Base-by-base conservation (phyloP, 768 basidiomycete species). In the Cystofilobasidium capitatum region DNA sequence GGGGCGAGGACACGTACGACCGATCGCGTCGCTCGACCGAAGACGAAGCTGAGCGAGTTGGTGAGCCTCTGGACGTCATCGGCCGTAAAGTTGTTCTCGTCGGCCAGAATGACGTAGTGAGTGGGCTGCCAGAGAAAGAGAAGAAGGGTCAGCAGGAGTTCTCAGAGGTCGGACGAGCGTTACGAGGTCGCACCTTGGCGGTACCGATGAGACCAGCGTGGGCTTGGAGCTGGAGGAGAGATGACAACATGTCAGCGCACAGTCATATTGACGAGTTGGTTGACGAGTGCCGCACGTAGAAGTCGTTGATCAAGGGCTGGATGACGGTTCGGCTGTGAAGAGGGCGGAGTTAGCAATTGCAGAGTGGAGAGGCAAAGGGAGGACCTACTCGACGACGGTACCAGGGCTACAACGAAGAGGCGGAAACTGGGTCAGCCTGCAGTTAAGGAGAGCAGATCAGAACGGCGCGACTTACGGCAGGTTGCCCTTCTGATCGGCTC, bases 21-120 rank as follows among this genome's bases (percentile, higher is more conserved):
- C 51, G 88, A 86, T 72, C 88, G 86, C 3, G 88, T 92, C 0
- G 89, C 88, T 5, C 89, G 83, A 0, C 86, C 88, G 71, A 88
- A 92, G 17, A 88, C 79, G 73, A 89, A 90, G 71, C 84, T 84
- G 17, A 81, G 76, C 63, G 83, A 79, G 73, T 90, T 82, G 0
- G 87, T 84, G 1, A 88, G 86, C 68, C 84, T 80, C 73, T 91
- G 89, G 14, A 90, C 78, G 20, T 83, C 83, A 74, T 92, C 85
- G 0, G 88, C 85, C 1, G 77, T 77, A n/a, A 89, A 78, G 3
- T 66, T 73, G 73, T 83, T 85, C 77, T 55, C 51, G 51, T 55
- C 51, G 51, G 51, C 31, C 29, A 55, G 51, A 31, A 55, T 16
- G 31, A 26, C 29, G 31, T 55, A 55, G 31, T 55, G 51, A 13